Evolutionary conservation across 306 rosid genomes (phyloP), one percentile per base, ranked within the genome.

Genomic region (Amphicarpaea edgeworthii): DNA sequence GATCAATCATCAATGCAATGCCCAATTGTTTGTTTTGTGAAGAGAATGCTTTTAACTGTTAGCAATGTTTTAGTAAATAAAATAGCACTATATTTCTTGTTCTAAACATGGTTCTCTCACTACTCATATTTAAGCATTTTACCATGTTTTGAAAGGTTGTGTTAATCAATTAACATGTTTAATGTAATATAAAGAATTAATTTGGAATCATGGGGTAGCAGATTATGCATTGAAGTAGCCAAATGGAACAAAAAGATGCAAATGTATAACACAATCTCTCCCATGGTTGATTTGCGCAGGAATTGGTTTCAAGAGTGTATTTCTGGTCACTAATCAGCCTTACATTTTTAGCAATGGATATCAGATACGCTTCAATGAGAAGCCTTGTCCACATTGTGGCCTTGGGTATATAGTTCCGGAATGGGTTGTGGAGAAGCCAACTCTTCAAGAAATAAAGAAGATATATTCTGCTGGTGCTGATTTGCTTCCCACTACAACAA

Each of bases 321-420:
- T 93, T 77, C 80, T 93, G 73, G 81, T 90, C 49, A 82, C 91
- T 60, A 63, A 91, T 30, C 79, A 49, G 50, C 98, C 97, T 6
- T 87, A 86, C 67, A 90, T 90, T 40, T 93, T 89, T 60, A 89
- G 97, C 73, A 90, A 93, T 12, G 97, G 97, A 55, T 93, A 93
- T 80, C 95, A 87, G 30, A 93, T 90, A 10, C 71, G 85, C 5
- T 87, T 93, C 72, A 81, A 81, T 49, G 96, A 93, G 81, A 79
- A 55, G 16, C 91, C 98, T 51, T 90, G 98, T 80, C 68, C 70
- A 23, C 73, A 83, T 68, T 90, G 97, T 76, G 70, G 77, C 67
- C 78, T 90, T 43, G 98, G 97, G 10, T 90, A 83, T 64, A 83
- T 93, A 67, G 98, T 93, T 54, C 98, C 98, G 3, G 91, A 93